Base-by-base conservation (phyloP, 2,329 filamentous ascomycete genomes). In the Periconia sp. region DNA sequence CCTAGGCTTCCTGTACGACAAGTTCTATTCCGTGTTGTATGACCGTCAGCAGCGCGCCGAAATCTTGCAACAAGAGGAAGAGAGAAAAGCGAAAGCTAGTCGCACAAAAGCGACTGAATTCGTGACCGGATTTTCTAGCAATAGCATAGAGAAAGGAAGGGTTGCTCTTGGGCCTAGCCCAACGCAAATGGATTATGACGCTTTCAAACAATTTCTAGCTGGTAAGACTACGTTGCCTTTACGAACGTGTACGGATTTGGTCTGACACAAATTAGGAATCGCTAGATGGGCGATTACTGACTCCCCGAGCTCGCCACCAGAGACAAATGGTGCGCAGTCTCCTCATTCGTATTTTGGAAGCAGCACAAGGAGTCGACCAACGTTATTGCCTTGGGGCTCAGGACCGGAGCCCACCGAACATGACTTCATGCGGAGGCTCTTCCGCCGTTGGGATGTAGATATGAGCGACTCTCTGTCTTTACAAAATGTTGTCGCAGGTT, bases 141-240 rank as follows among this genome's bases (percentile, higher is more conserved):
- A 65, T 19, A 76, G 82, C 46, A 81, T 88, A 9, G 90, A 96
- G 67, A 88, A 89, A 64, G 92, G 91, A 1, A 83, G 92, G 38
- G 90, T 96, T 13, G 92, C 89, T 0, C 78, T 96, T 1, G 92
- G 92, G 0, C 87, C 90, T 5, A 96, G 90, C 68, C 89, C 90
- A 11, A 95, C 87, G 19, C 79, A 92, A 55, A 99, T 99, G 94
- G 92, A 97, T 68, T 99, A 97, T 63, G 89, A 96, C 69, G 91
- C 88, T 2, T 99, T 97, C 72, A 81, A 92, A 43, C 92, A 97
- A 61, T 97, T 99, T 58, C 77, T 99, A 31, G 91, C 94, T 4
- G 74, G 75, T 71, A 50, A 50, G 67, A 54, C 11, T 12, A 29
- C 9, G 4, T 12, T 1, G 5, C 28, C 9, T n/a, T 11, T 3